These are phyloP conservation scores for Psophocarpus tetragonolobus DNA, from an alignment of 306 rosid species.

Conservation along the genomic window DNA sequence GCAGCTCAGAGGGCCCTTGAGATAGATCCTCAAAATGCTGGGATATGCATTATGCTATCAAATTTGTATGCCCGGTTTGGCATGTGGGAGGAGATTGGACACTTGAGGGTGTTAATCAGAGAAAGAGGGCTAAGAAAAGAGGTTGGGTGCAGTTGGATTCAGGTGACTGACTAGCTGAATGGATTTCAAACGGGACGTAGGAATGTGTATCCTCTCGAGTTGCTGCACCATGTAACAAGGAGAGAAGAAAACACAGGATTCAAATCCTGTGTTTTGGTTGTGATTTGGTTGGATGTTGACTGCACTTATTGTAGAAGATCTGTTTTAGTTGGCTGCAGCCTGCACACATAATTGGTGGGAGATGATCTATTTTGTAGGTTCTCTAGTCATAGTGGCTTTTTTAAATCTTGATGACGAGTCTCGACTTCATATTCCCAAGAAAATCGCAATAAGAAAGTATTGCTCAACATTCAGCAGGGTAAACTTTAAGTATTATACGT, in stretches of 20 bases:
- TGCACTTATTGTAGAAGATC: too few relatives aligned
- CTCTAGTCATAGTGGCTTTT: too few relatives aligned
- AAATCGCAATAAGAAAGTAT: not conserved
- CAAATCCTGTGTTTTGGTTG: too few relatives aligned
- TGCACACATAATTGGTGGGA: not conserved
- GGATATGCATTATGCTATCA: slow-evolving; percentile 60
- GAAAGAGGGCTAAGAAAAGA: slow-evolving; percentile 61
- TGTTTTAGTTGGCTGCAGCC: too few relatives aligned
- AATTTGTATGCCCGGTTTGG: slow-evolving; percentile 67
- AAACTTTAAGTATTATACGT: too few relatives aligned
- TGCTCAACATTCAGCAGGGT: too few relatives aligned
- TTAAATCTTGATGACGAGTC: not conserved
- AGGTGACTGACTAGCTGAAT: slow-evolving; percentile 45
- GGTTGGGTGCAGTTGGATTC: slow-evolving; percentile 74
- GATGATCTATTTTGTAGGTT: too few relatives aligned
- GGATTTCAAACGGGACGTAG: not conserved
- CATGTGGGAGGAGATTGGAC: slow-evolving; percentile 78
- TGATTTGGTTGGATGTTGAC: not conserved
- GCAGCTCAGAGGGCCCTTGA: slow-evolving; percentile 71
- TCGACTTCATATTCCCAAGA: not conserved
- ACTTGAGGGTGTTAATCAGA: slow-evolving; percentile 55
- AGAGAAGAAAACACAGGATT: not conserved
- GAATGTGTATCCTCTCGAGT: not conserved
- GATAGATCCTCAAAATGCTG: slow-evolving; percentile 63
- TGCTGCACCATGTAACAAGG: not conserved